Percentiles rank a stretch among this genome's conserved stretches.
Conservation (phyloP, 192 early-diverging fungal species). For the Funneliformis geosporum region DNA sequence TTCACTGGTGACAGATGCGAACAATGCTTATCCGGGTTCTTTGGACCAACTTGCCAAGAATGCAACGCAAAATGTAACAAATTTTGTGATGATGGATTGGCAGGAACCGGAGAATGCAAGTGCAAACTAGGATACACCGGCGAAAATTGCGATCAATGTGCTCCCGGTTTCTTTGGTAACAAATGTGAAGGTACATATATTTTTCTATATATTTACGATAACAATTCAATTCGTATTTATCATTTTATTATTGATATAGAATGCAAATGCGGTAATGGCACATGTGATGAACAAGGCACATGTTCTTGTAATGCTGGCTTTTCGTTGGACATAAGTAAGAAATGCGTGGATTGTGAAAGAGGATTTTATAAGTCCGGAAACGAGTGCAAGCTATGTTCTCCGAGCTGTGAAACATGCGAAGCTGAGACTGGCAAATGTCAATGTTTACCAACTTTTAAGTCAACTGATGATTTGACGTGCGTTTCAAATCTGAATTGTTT, state of each 20-base stretch:
- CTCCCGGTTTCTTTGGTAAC: conserved; percentile 19
- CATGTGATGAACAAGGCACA: neutral
- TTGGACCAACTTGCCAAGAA: conserved; percentile 16
- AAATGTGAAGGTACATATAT: conserved; percentile 10
- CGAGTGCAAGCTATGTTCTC: neutral
- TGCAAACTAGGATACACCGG: conserved; percentile 13
- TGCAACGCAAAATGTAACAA: neutral
- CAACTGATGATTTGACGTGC: neutral
- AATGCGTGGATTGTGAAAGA: neutral
- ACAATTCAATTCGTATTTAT: neutral
- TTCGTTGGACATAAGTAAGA: neutral
- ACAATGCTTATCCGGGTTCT: conserved; percentile 19
- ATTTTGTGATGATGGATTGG: conserved; percentile 22
- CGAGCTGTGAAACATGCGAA: neutral
- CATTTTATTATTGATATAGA: neutral
- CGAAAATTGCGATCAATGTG: neutral
- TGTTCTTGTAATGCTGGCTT: conserved; percentile 29
- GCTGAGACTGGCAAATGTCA: neutral
- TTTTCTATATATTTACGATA: neutral
- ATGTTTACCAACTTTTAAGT: neutral
- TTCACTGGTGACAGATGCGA: conserved; percentile 24
- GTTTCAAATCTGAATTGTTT: neutral
- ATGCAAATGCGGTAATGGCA: conserved; percentile 15
- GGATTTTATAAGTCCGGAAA: neutral
- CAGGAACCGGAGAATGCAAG: conserved; percentile 23